Evolutionary conservation across 176 grass and related monocot species (phyloP), one percentile per base, ranked within the genome.

Genomic region (Rhynchospora tenuis): DNA sequence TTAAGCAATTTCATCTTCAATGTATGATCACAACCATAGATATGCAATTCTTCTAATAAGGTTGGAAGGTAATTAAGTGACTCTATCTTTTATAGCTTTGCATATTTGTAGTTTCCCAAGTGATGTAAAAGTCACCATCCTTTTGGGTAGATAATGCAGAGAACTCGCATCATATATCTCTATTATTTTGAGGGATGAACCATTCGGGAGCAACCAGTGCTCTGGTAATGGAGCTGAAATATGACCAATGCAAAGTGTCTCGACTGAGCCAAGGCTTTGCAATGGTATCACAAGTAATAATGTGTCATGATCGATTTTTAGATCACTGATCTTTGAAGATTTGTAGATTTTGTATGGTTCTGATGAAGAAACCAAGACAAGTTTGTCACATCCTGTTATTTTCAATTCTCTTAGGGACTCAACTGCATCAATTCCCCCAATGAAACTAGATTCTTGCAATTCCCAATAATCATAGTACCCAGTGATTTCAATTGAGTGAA

Each of bases 401-500:
- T 26, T 3, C 78, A 92, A 65, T 27, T 9, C 61, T 14, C 28
- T 45, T 4, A 89, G 87, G 0, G 82, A 85, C 27, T 69, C 2
- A 20, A 89, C 76, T 17, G 45, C 83, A 50, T 88, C 79, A 19
- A 88, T 86, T 46, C 88, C 88, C 47, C 70, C 46, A 90, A 28
- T 60, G 88, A 92, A 1, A 69, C 28, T 61, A 90, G 72, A 58
- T 92, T 46, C 52, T 76, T 81, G 66, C 91, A 92, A 31, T 55
- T 46, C 56, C 73, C 50, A 22, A 89, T 83, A 1, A 0, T 7
- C 16, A 87, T 4, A 43, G n/a, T 12, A 66, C 70, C 10, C 62
- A 92, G 76, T 79, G 79, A 82, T 87, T 8, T 68, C 84, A 89
- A 57, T 79, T 28, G 38, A 81, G 56, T 11, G 10, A 89, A 85